Evolutionary conservation across 331 rosid genomes (phyloP).

Genomic region (Malus hybrid): DNA sequence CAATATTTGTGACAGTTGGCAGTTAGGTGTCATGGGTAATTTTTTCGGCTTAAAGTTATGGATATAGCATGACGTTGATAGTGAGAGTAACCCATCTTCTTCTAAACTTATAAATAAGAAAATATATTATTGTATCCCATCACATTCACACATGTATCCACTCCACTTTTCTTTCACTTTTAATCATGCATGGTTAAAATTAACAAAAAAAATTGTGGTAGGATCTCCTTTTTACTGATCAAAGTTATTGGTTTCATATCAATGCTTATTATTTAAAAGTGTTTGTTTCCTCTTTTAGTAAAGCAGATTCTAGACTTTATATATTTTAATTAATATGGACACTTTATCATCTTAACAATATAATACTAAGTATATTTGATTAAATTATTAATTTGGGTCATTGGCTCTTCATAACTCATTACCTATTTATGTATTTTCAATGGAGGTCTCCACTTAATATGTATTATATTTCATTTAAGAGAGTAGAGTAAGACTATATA

Average conservation of each 20-base stretch:
- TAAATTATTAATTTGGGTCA: not conserved
- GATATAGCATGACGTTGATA: too few relatives aligned
- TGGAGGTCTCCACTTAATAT: not conserved
- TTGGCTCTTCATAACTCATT: not conserved
- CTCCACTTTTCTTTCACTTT: not conserved
- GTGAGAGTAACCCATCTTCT: too few relatives aligned
- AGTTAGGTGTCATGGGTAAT: too few relatives aligned
- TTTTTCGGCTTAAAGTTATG: fast-evolving
- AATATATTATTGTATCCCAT: not conserved
- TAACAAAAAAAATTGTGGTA: constrained; percentile 1
- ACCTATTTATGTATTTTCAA: not conserved
- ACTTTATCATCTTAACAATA: not conserved
- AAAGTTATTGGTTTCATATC: constrained; percentile 27
- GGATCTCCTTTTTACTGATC: not conserved
- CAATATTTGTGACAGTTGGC: fast-evolving
- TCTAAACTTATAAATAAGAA: too few relatives aligned
- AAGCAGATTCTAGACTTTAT: constrained; percentile 35
- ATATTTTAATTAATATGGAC: not conserved
- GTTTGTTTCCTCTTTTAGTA: constrained; percentile 26
- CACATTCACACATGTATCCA: not conserved
- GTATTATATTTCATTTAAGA: not conserved
- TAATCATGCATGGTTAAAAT: constrained; percentile 15
- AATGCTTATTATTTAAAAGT: constrained; percentile 12
- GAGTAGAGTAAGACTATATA: not conserved
- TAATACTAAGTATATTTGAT: too few relatives aligned